Evolutionary conservation across 2,329 filamentous ascomycete species (phyloP), one percentile per base, ranked within the genome.

Genomic region (Fusarium camptoceras): DNA sequence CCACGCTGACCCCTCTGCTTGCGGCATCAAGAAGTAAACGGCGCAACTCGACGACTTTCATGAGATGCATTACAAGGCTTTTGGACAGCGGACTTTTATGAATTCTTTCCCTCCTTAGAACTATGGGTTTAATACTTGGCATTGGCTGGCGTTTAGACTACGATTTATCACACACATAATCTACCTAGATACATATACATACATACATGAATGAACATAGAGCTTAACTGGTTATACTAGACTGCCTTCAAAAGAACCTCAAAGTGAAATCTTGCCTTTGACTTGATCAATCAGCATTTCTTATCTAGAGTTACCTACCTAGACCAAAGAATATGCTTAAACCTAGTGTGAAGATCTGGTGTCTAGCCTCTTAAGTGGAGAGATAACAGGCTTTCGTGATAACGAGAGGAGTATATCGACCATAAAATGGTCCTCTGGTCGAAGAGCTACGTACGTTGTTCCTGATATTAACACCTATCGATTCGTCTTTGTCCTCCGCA

Each of bases 1-100:
- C 31, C 80, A 85, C 79, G 83, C 87, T 43, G 77, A 72, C 25
- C 59, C 73, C 42, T 80, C 73, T 66, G 77, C 79, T 71, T 90
- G 88, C 75, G 79, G 80, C 24, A 70, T 83, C 60, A 81, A 78
- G 70, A 63, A 41, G 18, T 64, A 69, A 47, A 50, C 24, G 57
- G 22, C 51, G 49, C 49, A 50, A 48, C 50, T 59, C 55, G 46
- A 51, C 42, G 68, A 69, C 49, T 47, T 54, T 66, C 30, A 72
- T 43, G 43, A 71, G 59, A 54, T 65, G 57, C 56, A 62, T 53
- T 55, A 50, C 54, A 30, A n/a, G 50, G 25, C 44, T 57, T 58
- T 50, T 49, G 57, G 61, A 58, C 44, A 60, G 53, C 54, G 51
- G 54, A 53, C 20, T 59, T 50, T 64, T 56, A n/a, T 8, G 18